phyloP scores from a whole-genome alignment of 768 basidiomycete species.

The Rhodotorula toruloides region DNA sequence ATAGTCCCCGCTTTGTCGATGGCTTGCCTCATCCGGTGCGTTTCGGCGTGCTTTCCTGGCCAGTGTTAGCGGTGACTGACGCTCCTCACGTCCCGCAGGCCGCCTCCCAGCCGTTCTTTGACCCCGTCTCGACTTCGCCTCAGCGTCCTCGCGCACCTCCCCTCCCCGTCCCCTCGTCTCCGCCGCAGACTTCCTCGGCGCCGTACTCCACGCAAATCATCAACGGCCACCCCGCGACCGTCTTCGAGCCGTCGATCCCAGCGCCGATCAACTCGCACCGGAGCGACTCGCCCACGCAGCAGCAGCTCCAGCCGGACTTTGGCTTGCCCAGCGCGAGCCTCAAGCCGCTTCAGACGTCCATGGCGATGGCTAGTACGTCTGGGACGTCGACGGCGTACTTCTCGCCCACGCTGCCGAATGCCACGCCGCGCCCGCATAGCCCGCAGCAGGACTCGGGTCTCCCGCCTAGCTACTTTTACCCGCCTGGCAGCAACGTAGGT shows the following conservation, averaged over 20 bases:
- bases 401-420: slow-evolving; percentile 21
- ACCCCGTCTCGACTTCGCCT: slow-evolving; percentile 33
- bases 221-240: slow-evolving; percentile 22
- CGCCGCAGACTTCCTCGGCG: not conserved
- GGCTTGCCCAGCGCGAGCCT: slow-evolving; percentile 2
- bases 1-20: not conserved
- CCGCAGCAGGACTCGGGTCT: not conserved
- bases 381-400: slow-evolving; percentile 8
- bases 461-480: slow-evolving; percentile 21
- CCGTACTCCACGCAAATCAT: slow-evolving; percentile 5
- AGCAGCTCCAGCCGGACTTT: slow-evolving; percentile 30
- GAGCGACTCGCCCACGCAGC: not conserved
- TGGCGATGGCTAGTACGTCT: not conserved
- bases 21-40: not conserved
- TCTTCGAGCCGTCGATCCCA: slow-evolving; percentile 12
- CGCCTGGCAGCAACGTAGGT: not conserved
- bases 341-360: not conserved
- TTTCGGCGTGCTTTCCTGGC: not conserved
- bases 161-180: not conserved
- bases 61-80: not conserved
- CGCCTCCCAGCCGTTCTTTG: slow-evolving; percentile 17
- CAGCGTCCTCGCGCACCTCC: slow-evolving; percentile 21
- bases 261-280: slow-evolving; percentile 30
- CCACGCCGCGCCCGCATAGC: slow-evolving; percentile 7
- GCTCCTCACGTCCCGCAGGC: not conserved